A percentile compares a stretch with the other conserved stretches of the same genome.
phyloP scores from a whole-genome alignment of 2,329 filamentous ascomycete genomes.

The Nemania diffusa region DNA sequence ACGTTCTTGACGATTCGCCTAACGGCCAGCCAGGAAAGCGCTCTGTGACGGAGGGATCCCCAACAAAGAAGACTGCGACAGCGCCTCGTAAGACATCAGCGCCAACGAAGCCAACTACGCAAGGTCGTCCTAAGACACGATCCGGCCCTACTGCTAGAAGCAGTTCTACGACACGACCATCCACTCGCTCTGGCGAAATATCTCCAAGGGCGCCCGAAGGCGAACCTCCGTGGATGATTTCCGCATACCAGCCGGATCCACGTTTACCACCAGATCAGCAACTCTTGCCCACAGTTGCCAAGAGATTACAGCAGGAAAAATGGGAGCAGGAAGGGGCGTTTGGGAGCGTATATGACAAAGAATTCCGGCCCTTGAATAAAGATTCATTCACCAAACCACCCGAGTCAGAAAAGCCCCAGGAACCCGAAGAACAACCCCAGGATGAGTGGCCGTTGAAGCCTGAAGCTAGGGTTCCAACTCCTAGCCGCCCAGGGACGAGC shows the following conservation, averaged over 20 bases:
- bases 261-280: slow-evolving; percentile 94
- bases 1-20: slow-evolving; percentile 63
- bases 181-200: slow-evolving; percentile 70
- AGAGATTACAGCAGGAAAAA: slow-evolving; percentile 89
- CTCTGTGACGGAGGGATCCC: slow-evolving; percentile 61
- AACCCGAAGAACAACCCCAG: slow-evolving; percentile 50
- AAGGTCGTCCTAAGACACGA: slow-evolving; percentile 70
- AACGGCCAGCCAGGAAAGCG: slow-evolving; percentile 52
- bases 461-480: slow-evolving; percentile 60
- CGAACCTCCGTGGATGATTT: slow-evolving; percentile 93
- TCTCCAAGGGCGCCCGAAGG: slow-evolving; percentile 80
- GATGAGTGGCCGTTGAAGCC: slow-evolving; percentile 71
- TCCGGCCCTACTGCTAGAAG: slow-evolving; percentile 63
- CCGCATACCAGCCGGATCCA: slow-evolving; percentile 95
- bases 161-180: slow-evolving; percentile 65
- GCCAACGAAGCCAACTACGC: slow-evolving; percentile 54
- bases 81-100: slow-evolving; percentile 59
- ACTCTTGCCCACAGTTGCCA: slow-evolving; percentile 92
- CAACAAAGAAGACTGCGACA: slow-evolving; percentile 63
- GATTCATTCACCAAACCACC: slow-evolving; percentile 63
- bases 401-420: slow-evolving; percentile 56
- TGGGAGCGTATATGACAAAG: slow-evolving; percentile 84
- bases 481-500: slow-evolving; percentile 57
- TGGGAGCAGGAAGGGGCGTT: slow-evolving; percentile 94
- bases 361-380: slow-evolving; percentile 85